These are phyloP conservation scores for Austroboletus festivus DNA, from an alignment of 768 basidiomycete species.

Conservation along the genomic window DNA sequence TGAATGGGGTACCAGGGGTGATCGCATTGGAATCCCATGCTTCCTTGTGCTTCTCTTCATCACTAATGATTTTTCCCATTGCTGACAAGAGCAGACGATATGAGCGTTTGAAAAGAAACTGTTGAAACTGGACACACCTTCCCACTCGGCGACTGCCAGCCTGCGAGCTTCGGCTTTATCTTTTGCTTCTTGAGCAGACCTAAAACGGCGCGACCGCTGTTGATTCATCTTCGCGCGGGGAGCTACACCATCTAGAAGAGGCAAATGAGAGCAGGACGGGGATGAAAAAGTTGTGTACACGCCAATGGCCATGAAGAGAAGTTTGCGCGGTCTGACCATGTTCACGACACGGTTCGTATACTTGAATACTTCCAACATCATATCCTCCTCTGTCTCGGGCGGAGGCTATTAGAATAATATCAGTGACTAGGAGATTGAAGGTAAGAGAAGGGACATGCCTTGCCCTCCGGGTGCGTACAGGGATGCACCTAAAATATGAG, in stretches of 20 bases:
- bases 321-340: conserved; percentile 92
- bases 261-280: neutral
- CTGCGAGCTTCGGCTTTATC: conserved; percentile 87
- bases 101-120: neutral
- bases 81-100: conserved; percentile 42
- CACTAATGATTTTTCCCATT: conserved; percentile 86
- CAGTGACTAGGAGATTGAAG: neutral
- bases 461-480: conserved; percentile 98
- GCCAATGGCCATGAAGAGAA: conserved; percentile 99
- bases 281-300: conserved; percentile 22
- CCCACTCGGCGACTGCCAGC: conserved; percentile 81
- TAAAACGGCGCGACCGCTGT: conserved; percentile 94
- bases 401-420: conserved; percentile 57
- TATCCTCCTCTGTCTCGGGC: conserved; percentile 96
- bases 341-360: conserved; percentile 98
- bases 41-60: conserved; percentile 80
- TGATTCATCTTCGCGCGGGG: conserved; percentile 99
- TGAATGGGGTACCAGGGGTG: conserved; percentile 98
- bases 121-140: conserved; percentile 48
- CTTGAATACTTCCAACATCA: conserved; percentile 97
- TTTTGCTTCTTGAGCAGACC: conserved; percentile 90
- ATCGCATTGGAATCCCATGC: conserved; percentile 99
- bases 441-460: conserved; percentile 42
- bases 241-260: conserved; percentile 83
- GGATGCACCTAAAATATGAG: conserved; percentile 98